Percentiles rank a stretch among this genome's conserved stretches.
Evolutionary conservation across 345 rosid species (phyloP).

Genomic region (Eucalyptus caleyi): DNA sequence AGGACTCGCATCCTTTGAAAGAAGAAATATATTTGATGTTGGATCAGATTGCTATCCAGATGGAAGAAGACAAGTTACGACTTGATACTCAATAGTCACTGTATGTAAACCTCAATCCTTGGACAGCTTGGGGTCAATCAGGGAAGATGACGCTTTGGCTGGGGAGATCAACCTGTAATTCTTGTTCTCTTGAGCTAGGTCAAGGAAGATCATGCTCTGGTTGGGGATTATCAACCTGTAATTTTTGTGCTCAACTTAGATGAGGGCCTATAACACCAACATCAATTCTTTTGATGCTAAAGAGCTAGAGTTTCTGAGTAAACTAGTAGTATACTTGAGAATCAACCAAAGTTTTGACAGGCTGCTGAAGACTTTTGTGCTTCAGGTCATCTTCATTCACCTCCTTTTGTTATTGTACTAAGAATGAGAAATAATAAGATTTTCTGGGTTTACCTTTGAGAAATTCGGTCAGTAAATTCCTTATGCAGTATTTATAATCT

Average conservation of each 20-base stretch:
- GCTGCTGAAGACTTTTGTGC: background rate
- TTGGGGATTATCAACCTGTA: background rate
- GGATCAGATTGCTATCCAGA: slow-evolving; percentile 28
- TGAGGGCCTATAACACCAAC: background rate
- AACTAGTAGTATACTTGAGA: background rate
- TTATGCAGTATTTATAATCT: background rate
- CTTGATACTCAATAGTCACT: background rate
- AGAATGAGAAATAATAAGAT: background rate
- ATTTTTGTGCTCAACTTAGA: background rate
- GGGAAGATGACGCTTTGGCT: background rate
- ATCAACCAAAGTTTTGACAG: background rate
- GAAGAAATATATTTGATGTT: slow-evolving; percentile 24
- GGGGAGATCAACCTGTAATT: background rate
- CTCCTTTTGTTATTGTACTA: background rate
- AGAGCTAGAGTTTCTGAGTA: background rate
- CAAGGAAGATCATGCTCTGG: background rate
- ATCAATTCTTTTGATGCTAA: background rate
- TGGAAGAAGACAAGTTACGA: slow-evolving; percentile 32
- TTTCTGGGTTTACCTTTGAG: background rate
- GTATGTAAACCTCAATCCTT: background rate
- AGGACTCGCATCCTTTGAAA: slow-evolving; percentile 31
- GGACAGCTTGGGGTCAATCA: background rate
- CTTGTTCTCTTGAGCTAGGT: background rate
- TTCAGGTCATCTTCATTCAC: background rate
- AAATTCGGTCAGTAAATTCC: background rate